These are phyloP conservation scores for Liriodendron chinense DNA, from an alignment of 164 flowering plant genomes.

Conservation along the genomic window DNA sequence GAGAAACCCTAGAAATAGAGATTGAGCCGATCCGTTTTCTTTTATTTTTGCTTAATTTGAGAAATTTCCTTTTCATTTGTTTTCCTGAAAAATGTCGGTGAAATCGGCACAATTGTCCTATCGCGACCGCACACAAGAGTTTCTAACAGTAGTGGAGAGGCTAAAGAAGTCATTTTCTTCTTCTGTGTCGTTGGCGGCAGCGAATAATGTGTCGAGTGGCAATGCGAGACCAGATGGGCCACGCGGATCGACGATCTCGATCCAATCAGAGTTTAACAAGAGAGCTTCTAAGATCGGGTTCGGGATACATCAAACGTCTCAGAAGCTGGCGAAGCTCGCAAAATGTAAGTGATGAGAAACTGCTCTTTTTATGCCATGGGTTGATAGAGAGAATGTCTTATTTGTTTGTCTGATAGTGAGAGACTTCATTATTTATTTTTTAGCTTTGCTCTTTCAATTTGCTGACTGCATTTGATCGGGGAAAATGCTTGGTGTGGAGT, in stretches of 20 bases:
- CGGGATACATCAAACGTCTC: slow-evolving; percentile 92
- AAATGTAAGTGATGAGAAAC: slow-evolving; percentile 53
- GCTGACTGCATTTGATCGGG: too few species aligned
- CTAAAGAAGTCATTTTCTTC: slow-evolving; percentile 51
- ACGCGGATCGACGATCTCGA: slow-evolving; percentile 42
- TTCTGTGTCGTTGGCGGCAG: not conserved
- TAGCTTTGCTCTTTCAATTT: too few species aligned
- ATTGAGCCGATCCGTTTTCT: not conserved
- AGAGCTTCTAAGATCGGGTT: slow-evolving; percentile 88
- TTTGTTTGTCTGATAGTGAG: not conserved
- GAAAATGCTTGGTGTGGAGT: too few species aligned
- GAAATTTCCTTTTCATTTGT: not conserved
- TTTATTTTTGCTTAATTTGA: not conserved
- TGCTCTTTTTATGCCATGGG: not conserved
- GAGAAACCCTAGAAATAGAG: not conserved
- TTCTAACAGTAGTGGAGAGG: slow-evolving; percentile 62
- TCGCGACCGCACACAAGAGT: slow-evolving; percentile 89
- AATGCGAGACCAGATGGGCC: slow-evolving; percentile 33
- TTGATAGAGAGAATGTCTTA: not conserved
- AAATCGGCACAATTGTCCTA: slow-evolving; percentile 63
- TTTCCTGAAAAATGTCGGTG: slow-evolving; percentile 18
- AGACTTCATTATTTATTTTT: too few species aligned
- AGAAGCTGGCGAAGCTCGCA: slow-evolving; percentile 87
- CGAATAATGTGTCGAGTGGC: slow-evolving; percentile 33
- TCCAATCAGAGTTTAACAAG: slow-evolving; percentile 81